phyloP scores from a whole-genome alignment of 768 basidiomycete genomes.

The Phallus indusiatus region DNA sequence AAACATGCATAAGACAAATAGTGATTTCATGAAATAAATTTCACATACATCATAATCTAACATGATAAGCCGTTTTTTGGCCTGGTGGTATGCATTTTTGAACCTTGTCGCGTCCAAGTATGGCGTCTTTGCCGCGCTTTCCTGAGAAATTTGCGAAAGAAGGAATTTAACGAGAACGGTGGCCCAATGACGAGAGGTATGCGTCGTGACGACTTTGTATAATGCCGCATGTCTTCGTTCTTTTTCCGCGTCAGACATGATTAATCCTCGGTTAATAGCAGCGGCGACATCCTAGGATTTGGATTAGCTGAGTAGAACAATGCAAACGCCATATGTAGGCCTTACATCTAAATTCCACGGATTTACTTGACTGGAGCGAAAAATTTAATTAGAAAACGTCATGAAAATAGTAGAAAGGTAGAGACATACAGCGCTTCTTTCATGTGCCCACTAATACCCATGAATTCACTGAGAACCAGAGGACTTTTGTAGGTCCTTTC shows the following conservation, averaged over 20 bases:
- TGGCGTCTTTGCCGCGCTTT: conserved; percentile 79
- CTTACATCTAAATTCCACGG: conserved; percentile 89
- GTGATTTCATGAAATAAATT: conserved; percentile 1
- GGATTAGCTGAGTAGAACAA: not conserved
- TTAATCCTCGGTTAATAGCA: conserved; percentile 81
- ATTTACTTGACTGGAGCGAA: conserved; percentile 52
- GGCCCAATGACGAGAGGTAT: conserved; percentile 95
- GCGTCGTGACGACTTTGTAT: conserved; percentile 79
- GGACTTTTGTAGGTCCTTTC: conserved; percentile 74
- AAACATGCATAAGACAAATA: conserved; percentile 5
- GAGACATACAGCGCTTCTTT: conserved; percentile 49
- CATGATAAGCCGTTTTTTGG: conserved; percentile 80
- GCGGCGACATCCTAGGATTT: conserved; percentile 63
- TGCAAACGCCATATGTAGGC: conserved; percentile 13
- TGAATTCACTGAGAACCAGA: conserved; percentile 91
- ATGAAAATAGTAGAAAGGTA: not conserved
- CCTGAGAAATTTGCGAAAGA: conserved; percentile 66
- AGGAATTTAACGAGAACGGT: conserved; percentile 83
- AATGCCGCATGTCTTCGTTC: conserved; percentile 60
- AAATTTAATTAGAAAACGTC: not conserved
- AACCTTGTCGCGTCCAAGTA: conserved; percentile 60
- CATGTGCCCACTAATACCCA: conserved; percentile 95
- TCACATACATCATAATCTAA: conserved; percentile 89
- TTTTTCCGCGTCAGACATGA: conserved; percentile 76
- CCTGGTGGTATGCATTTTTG: conserved; percentile 48